phyloP scores from a whole-genome alignment of 306 rosid species.

The Gastrolobium bilobum region DNA sequence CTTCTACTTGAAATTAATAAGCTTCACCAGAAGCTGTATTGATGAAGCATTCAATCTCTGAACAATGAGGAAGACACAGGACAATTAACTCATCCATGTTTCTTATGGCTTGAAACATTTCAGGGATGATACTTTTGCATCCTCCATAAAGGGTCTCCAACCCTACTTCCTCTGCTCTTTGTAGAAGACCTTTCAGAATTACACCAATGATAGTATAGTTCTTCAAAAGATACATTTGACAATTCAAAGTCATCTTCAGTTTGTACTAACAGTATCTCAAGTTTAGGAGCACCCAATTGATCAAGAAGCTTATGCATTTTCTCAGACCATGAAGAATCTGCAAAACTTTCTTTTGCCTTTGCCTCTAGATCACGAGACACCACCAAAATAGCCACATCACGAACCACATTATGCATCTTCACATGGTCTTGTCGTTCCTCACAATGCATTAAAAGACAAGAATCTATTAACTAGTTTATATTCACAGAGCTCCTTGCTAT shows the following conservation, averaged over 20 bases:
- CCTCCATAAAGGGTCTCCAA: not conserved
- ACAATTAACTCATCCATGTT: not conserved
- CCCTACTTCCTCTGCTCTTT: not conserved
- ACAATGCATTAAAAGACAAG: constrained; percentile 18
- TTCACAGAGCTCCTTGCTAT: not conserved
- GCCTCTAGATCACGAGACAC: not conserved
- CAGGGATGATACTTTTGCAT: constrained; percentile 19
- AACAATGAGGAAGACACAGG: not conserved
- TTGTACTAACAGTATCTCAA: not conserved
- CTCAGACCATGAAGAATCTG: not conserved
- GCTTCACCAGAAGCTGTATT: not conserved
- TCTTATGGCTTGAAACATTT: constrained; percentile 4
- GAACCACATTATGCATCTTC: constrained; percentile 37
- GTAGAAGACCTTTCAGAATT: not conserved
- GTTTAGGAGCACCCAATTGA: not conserved
- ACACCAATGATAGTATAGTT: no score
- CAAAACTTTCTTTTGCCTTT: not conserved
- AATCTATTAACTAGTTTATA: constrained; percentile 30
- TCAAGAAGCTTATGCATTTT: not conserved
- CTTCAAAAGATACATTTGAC: not conserved
- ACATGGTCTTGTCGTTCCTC: constrained; percentile 1
- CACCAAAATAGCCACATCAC: not conserved
- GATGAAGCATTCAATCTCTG: constrained; percentile 7
- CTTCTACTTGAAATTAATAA: not conserved
- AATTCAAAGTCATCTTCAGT: not conserved